These are phyloP conservation scores for Colletotrichum sp. DNA, from an alignment of 2,329 filamentous ascomycete genomes.

Conservation along the genomic window DNA sequence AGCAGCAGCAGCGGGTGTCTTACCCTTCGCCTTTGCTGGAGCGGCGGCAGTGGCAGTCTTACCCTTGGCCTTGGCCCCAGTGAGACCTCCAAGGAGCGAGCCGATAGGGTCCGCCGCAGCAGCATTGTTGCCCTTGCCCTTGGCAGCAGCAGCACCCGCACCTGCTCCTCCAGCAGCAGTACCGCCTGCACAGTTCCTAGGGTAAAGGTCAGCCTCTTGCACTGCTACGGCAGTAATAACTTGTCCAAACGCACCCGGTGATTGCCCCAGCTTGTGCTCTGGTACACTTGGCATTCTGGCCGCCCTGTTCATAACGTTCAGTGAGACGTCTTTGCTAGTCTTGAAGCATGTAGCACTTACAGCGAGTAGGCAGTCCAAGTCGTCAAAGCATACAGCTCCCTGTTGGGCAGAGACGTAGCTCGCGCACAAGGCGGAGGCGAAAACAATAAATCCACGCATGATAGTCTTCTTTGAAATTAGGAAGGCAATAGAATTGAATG, in stretches of 20 bases:
- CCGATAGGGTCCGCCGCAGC: constrained; percentile 6
- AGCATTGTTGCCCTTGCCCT: background rate
- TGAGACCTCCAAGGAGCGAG: background rate
- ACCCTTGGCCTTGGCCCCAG: background rate
- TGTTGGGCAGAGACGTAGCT: constrained; percentile 8
- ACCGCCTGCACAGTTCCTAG: background rate
- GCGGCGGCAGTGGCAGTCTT: background rate
- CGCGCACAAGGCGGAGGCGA: constrained; percentile 8
- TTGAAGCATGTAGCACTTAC: background rate
- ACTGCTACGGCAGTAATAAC: background rate
- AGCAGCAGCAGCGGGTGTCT: background rate
- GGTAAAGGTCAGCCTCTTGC: background rate
- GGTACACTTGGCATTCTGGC: constrained; percentile 12
- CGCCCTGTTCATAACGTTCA: background rate
- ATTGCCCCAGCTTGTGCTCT: constrained; percentile 11
- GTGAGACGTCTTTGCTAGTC: background rate
- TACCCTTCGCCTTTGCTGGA: background rate
- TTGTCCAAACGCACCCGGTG: background rate
- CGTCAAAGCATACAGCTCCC: constrained; percentile 15
- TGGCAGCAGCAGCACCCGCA: background rate
- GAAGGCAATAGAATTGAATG: background rate
- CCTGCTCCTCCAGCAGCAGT: background rate
- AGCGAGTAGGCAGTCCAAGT: constrained; percentile 7
- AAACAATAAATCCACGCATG: constrained; percentile 3
- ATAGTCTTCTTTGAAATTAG: background rate